Conservation (phyloP, 305 asterid genomes). For the Solanum hybrid region DNA sequence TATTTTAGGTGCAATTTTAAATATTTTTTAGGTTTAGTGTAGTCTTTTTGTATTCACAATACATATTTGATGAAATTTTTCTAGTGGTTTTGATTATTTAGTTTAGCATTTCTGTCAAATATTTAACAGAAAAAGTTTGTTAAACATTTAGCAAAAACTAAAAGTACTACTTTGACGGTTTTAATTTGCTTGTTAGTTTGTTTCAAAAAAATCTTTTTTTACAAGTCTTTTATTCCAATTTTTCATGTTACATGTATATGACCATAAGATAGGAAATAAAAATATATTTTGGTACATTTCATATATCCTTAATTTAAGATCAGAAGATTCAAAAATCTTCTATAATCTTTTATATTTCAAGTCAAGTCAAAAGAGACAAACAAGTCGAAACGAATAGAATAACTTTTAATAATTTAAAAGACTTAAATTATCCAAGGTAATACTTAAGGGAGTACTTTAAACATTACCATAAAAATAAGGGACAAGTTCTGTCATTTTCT, state of each 20-base stretch:
- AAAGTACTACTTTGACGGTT: background rate
- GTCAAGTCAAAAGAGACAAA: no score
- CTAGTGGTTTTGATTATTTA: background rate
- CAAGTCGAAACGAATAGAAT: background rate
- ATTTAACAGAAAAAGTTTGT: background rate
- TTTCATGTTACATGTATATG: no score
- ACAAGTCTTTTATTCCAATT: no score
- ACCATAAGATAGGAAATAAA: no score
- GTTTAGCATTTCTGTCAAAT: background rate
- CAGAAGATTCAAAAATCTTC: no score
- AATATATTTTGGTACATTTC: no score
- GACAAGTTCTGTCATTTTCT: background rate
- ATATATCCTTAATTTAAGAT: no score
- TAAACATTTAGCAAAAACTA: background rate
- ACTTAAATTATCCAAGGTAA: background rate
- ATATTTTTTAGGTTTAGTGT: background rate
- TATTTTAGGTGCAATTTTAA: background rate
- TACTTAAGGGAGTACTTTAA: background rate
- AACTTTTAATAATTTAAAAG: background rate
- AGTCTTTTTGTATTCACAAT: background rate
- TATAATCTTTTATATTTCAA: no score
- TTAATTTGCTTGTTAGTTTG: no score
- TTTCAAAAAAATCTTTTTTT: no score
- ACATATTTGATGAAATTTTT: background rate
- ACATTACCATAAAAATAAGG: background rate